These are phyloP conservation scores for Nicotiana sylvestris DNA, from an alignment of 257 asterid genomes.

Conservation along the genomic window DNA sequence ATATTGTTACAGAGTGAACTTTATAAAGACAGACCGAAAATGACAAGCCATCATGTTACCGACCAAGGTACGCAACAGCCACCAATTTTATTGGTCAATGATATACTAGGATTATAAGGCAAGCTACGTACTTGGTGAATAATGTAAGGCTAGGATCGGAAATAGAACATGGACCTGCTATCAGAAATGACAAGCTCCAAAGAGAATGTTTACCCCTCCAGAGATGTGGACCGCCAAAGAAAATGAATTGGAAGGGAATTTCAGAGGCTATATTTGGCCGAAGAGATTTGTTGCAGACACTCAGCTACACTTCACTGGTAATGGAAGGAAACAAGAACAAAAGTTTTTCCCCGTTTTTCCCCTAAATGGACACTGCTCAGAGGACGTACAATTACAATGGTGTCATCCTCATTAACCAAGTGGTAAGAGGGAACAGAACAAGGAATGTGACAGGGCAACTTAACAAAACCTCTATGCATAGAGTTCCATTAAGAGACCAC, in stretches of 20 bases:
- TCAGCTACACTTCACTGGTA: background rate
- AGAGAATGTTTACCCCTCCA: background rate
- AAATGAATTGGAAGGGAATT: background rate
- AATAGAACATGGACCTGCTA: background rate
- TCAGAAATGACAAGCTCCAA: constrained; percentile 1
- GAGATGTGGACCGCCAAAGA: background rate
- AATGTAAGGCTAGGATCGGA: background rate
- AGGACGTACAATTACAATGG: background rate
- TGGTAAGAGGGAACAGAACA: background rate
- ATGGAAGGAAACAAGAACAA: background rate
- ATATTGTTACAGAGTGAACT: background rate
- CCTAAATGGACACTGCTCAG: background rate
- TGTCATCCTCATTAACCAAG: background rate
- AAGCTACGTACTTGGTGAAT: background rate
- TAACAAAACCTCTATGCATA: background rate
- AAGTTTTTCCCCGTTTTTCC: background rate
- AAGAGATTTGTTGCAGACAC: background rate
- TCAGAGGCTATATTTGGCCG: background rate
- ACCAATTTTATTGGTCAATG: background rate
- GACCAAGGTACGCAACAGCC: background rate
- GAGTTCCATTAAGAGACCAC: background rate
- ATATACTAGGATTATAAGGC: background rate
- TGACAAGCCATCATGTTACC: background rate
- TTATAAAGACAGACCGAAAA: background rate
- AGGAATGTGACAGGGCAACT: background rate